A percentile compares a stretch with the other conserved stretches of the same genome.
These are phyloP conservation scores for Naganishia friedmannii DNA, from an alignment of 768 basidiomycete genomes.

Conservation along the genomic window DNA sequence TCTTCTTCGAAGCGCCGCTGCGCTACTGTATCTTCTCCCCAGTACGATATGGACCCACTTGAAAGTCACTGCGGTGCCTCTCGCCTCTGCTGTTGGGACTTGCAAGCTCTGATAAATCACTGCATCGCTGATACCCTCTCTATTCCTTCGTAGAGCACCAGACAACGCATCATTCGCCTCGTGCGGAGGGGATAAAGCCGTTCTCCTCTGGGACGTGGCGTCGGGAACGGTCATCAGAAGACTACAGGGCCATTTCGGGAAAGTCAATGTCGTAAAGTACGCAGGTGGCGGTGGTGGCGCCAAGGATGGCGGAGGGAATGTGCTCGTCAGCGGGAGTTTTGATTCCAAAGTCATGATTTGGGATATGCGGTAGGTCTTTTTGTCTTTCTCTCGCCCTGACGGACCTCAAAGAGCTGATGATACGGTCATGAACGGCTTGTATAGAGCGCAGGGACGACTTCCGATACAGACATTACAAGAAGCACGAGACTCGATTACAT, in stretches of 20 bases:
- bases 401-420: background rate
- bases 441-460: conserved; percentile 70
- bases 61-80: no score
- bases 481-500: conserved; percentile 80
- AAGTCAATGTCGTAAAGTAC: conserved; percentile 85
- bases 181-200: conserved; percentile 85
- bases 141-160: conserved; percentile 58
- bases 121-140: no score
- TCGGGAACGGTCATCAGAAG: conserved; percentile 78
- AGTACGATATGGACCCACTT: no score
- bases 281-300: conserved; percentile 32
- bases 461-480: conserved; percentile 88
- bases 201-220: conserved; percentile 94
- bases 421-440: background rate
- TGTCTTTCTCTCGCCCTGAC: background rate
- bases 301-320: conserved; percentile 71
- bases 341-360: conserved; percentile 87
- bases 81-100: no score
- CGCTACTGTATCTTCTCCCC: no score
- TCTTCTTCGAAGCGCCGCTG: no score
- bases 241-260: conserved; percentile 82
- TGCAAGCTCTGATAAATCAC: no score
- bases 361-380: conserved; percentile 71
- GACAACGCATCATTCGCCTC: conserved; percentile 94
- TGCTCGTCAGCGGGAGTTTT: conserved; percentile 86